These are phyloP conservation scores for Trametes hirsuta DNA, from an alignment of 1,284 basidiomycete species.

Conservation along the genomic window DNA sequence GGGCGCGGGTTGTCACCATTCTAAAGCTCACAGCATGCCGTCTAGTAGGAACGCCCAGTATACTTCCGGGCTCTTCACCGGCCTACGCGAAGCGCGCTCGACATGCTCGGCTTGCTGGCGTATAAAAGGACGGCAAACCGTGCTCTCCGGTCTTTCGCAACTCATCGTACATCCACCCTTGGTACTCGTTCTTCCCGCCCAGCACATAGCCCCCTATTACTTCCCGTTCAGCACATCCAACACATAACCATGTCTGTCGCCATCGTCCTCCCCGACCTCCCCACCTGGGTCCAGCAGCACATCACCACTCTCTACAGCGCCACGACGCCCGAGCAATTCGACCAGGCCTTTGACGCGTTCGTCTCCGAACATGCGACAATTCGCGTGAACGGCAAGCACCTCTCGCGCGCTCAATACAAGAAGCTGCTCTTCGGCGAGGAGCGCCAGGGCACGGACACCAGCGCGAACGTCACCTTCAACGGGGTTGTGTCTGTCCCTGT, in stretches of 20 bases:
- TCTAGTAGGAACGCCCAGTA: too few species aligned
- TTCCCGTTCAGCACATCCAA: background rate
- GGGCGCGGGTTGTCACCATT: too few species aligned
- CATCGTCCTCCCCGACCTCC: conserved; percentile 39
- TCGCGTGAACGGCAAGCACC: conserved; percentile 38
- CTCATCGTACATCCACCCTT: background rate
- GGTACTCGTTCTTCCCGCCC: background rate
- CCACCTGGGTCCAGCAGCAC: conserved; percentile 38
- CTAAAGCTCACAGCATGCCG: too few species aligned
- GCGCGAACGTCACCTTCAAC: conserved; percentile 27
- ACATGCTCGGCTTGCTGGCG: conserved; percentile 2
- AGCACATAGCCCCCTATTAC: background rate
- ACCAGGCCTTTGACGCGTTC: conserved; percentile 37
- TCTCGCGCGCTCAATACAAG: conserved; percentile 34
- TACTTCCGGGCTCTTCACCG: background rate
- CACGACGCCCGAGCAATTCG: conserved; percentile 27
- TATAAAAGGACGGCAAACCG: conserved; percentile 7
- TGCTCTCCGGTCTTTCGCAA: background rate
- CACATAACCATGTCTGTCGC: conserved; percentile 23
- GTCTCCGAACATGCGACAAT: conserved; percentile 36
- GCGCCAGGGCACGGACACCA: conserved; percentile 20
- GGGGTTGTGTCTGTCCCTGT: conserved; percentile 28
- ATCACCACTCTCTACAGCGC: conserved; percentile 39
- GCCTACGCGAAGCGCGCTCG: background rate
- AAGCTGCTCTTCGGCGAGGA: conserved; percentile 25